phyloP scores from a whole-genome alignment of 139 green algal genomes.

The Auxenochlorella pyrenoidosa region DNA sequence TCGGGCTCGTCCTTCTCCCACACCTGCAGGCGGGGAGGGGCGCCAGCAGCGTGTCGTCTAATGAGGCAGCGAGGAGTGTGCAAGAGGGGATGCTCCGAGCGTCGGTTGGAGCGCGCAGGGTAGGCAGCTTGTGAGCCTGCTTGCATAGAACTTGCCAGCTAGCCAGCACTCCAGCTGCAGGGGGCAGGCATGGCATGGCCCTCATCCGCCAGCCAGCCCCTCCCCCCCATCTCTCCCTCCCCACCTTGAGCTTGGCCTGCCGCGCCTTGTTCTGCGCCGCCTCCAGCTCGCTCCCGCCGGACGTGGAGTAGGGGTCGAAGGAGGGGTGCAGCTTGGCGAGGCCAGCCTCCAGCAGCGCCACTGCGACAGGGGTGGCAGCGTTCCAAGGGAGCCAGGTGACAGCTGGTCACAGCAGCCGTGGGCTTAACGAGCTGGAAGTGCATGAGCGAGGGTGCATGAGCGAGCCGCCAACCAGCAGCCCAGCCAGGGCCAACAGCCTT shows the following conservation, averaged over 20 bases:
- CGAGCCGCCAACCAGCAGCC: no score
- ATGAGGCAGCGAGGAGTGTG: no score
- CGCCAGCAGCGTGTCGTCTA: no score
- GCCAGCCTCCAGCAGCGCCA: conserved; percentile 80
- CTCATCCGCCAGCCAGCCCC: no score
- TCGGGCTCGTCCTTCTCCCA: conserved; percentile 39
- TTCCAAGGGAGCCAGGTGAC: neutral
- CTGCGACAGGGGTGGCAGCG: conserved; percentile 54
- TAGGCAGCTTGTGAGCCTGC: no score
- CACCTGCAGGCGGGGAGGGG: neutral
- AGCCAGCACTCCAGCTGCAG: no score
- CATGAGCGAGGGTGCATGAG: no score
- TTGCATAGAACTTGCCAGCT: no score
- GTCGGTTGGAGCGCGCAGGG: no score
- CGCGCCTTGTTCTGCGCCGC: conserved; percentile 81
- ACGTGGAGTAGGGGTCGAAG: conserved; percentile 56
- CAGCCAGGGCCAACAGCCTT: neutral
- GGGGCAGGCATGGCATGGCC: no score
- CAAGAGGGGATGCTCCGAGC: no score
- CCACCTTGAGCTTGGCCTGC: conserved; percentile 74
- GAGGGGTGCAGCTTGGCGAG: conserved; percentile 84
- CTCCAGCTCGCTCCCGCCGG: conserved; percentile 63
- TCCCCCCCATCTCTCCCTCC: neutral
- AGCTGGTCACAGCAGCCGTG: neutral
- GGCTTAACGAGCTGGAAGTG: no score